Base-by-base conservation (phyloP, 1,284 basidiomycete species). In the Caloboletus firmus region DNA sequence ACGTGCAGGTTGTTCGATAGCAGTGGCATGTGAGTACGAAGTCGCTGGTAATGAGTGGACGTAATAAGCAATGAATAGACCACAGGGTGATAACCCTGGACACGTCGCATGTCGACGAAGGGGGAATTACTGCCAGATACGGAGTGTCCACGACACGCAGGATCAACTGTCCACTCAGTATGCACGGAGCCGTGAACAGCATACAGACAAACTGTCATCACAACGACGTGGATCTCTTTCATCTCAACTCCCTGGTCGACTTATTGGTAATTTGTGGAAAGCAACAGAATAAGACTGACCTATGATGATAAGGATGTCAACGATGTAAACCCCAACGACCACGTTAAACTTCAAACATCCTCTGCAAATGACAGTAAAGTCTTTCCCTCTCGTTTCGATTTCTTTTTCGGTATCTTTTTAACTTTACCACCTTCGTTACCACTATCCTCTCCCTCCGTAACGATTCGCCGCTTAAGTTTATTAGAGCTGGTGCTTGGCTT, bases 321-420 rank as follows among this genome's bases (percentile, higher is more conserved):
- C 11, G 41, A 24, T 20, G 35, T 5, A 26, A 3, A 24, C 30
- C 10, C 8, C 24, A 34, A 39, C 18, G 30, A 12, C 15, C 31
- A 34, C 15, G 15, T 20, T 0, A 35, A 51, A 30, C 22, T n/a
- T 67, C 50, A 63, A 44, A 61, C 51, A 34, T 63, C 62, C 56
- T 83, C 83, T 31, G 75, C 81, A 56, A 87, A 87, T 0, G 84
- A 86, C 17, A 87, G 69, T 28, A 84, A 60, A 28, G 76, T 74
- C 66, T 83, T 85, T 59, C 73, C 76, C 53, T 70, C 68, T 55
- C 76, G 78, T 64, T 79, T 80, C 0, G 71, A 56, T 59, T 78
- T 80, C 73, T 81, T 78, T 62, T 74, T 80, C 45, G 66, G 60
- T 3, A 49, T 58, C 57, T 73, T 75, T 51, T 68, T 72, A n/a